Evolutionary conservation across 306 rosid species (phyloP).

Genomic region (Cucumis cinereus): DNA sequence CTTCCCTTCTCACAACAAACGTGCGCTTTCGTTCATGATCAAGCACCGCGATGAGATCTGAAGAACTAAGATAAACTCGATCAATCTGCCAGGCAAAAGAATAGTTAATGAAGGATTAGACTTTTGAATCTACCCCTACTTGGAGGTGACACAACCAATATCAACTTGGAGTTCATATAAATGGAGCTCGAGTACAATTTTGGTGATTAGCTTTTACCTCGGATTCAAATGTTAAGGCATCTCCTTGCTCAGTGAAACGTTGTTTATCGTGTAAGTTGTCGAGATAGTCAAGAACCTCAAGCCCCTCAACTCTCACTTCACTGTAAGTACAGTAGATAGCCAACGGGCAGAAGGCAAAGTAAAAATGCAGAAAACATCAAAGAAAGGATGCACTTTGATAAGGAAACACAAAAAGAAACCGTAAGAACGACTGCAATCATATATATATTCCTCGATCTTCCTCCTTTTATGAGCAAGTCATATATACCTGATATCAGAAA

Average conservation of each 20-base stretch:
- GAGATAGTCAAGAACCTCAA: slow-evolving; percentile 79
- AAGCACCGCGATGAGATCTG: slow-evolving; percentile 43
- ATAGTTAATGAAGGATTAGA: background rate
- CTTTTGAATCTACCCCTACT: background rate
- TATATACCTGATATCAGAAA: slow-evolving; percentile 70
- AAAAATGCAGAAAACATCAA: background rate
- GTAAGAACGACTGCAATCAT: background rate
- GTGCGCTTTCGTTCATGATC: slow-evolving; percentile 79
- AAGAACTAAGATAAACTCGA: slow-evolving; percentile 60
- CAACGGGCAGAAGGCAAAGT: background rate
- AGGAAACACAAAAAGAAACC: background rate
- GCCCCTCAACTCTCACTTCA: slow-evolving; percentile 89
- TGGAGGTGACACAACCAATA: background rate
- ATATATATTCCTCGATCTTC: background rate
- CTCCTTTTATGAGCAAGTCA: background rate
- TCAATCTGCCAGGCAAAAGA: slow-evolving; percentile 44
- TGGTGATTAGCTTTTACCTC: slow-evolving; percentile 34
- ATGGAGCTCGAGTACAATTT: background rate
- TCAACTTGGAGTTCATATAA: background rate
- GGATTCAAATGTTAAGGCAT: slow-evolving; percentile 78
- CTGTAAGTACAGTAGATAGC: slow-evolving; percentile 18
- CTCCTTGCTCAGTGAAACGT: slow-evolving; percentile 93
- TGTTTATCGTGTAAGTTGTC: slow-evolving; percentile 54
- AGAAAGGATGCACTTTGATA: background rate
- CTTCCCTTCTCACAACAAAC: slow-evolving; percentile 48